Evolutionary conservation across 2,329 filamentous ascomycete genomes (phyloP).

Genomic region (Penicillium sp.): DNA sequence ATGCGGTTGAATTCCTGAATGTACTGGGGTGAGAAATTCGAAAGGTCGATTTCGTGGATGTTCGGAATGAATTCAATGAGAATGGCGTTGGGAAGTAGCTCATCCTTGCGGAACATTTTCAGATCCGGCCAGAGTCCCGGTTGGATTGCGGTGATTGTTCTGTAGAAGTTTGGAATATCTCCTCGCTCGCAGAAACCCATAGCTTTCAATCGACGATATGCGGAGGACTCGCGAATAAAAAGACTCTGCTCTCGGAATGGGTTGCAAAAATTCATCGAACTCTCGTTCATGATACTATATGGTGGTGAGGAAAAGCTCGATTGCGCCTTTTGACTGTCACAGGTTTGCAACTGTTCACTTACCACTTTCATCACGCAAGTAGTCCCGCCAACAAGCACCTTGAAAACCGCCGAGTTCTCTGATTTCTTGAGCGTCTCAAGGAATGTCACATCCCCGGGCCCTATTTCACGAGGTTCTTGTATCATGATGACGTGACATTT

Average conservation of each 20-base stretch:
- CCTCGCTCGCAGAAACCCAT: neutral
- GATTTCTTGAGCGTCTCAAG: neutral
- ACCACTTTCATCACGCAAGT: neutral
- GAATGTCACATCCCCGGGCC: neutral
- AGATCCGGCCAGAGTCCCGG: neutral
- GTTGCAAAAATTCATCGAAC: neutral
- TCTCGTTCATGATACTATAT: neutral
- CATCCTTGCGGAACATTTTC: neutral
- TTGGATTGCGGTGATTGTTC: neutral
- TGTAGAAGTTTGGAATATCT: neutral
- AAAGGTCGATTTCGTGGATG: neutral
- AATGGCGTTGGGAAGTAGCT: neutral
- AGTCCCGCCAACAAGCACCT: neutral
- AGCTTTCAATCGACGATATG: neutral
- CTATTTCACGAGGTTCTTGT: neutral
- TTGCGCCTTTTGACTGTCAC: too few species aligned
- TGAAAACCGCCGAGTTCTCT: neutral
- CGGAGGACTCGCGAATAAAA: neutral
- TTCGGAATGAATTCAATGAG: neutral
- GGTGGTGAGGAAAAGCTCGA: neutral
- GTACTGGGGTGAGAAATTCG: neutral
- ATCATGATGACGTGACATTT: neutral
- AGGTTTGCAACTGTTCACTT: neutral
- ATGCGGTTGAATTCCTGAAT: neutral
- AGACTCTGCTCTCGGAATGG: neutral